phyloP scores from a whole-genome alignment of 169 alveolate species.

The Cyclospora cayetanensis region DNA sequence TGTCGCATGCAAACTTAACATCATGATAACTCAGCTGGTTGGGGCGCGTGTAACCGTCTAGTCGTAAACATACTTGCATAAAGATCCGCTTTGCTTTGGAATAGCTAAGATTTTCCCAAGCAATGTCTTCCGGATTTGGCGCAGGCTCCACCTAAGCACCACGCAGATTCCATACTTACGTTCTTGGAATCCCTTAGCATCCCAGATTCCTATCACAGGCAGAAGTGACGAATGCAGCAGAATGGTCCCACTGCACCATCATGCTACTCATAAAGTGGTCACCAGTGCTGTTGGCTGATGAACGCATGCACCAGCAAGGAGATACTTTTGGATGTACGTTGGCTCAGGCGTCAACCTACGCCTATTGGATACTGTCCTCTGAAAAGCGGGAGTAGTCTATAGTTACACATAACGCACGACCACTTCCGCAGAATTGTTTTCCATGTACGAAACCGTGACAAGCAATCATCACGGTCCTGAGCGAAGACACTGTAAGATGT shows the following conservation, averaged over 20 bases:
- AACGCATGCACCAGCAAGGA: background rate
- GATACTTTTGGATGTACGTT: background rate
- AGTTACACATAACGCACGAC: constrained; percentile 16
- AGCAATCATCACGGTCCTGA: constrained; percentile 51
- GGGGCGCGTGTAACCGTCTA: background rate
- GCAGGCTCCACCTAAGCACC: constrained; percentile 66
- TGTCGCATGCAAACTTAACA: no score
- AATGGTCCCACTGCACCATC: no score
- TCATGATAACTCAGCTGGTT: background rate
- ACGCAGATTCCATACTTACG: background rate
- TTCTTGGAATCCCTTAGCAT: background rate
- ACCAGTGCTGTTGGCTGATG: background rate
- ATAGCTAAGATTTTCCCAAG: constrained; percentile 54
- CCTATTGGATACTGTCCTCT: constrained; percentile 53
- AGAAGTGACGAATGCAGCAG: no score
- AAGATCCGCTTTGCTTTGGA: constrained; percentile 3
- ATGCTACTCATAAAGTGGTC: background rate
- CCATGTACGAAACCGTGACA: constrained; percentile 42
- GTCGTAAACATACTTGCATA: constrained; percentile 21
- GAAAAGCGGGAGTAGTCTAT: constrained; percentile 16
- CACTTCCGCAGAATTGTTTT: constrained; percentile 31
- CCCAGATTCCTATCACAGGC: no score
- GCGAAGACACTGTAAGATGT: background rate
- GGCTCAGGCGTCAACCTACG: background rate
- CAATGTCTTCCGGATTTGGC: constrained; percentile 58